Conservation (phyloP, 1,139 yeast genomes). For the Candida tropicalis region DNA sequence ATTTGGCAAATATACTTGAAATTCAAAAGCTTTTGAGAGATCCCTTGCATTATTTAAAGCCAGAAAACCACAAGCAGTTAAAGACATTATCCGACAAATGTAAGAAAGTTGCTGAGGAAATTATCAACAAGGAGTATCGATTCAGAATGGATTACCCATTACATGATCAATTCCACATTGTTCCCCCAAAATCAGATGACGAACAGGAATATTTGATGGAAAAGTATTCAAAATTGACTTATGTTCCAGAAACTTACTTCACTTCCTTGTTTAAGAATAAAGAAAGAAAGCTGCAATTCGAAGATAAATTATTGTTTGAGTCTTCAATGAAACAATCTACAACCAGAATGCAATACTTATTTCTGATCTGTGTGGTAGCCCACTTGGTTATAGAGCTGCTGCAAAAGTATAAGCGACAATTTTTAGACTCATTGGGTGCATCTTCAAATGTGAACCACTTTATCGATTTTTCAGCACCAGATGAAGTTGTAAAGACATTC, state of each 20-base stretch:
- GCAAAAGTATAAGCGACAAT: constrained; percentile 24
- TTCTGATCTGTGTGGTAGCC: constrained; percentile 36
- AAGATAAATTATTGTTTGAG: constrained; percentile 31
- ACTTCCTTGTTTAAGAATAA: constrained; percentile 29
- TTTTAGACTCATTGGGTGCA: constrained; percentile 28
- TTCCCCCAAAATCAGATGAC: constrained; percentile 18
- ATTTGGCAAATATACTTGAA: constrained; percentile 37
- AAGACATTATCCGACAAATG: constrained; percentile 26
- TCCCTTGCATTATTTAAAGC: constrained; percentile 37
- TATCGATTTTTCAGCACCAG: constrained; percentile 36
- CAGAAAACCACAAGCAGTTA: constrained; percentile 25
- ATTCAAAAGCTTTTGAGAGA: constrained; percentile 37
- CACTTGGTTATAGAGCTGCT: constrained; percentile 34
- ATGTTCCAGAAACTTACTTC: constrained; percentile 44
- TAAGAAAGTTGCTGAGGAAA: constrained; percentile 27
- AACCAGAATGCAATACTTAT: constrained; percentile 30
- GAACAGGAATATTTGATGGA: constrained; percentile 22
- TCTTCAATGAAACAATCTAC: constrained; percentile 30
- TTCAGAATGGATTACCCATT: constrained; percentile 17
- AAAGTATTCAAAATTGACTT: constrained; percentile 26
- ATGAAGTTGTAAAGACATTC: constrained; percentile 24
- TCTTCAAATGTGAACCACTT: constrained; percentile 38
- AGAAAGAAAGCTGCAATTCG: constrained; percentile 18
- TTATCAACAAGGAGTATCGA: constrained; percentile 34
- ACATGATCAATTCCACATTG: constrained; percentile 23